Evolutionary conservation across 2,329 filamentous ascomycete species (phyloP), one percentile per base, ranked within the genome.

Genomic region (Aspergillus sp.): DNA sequence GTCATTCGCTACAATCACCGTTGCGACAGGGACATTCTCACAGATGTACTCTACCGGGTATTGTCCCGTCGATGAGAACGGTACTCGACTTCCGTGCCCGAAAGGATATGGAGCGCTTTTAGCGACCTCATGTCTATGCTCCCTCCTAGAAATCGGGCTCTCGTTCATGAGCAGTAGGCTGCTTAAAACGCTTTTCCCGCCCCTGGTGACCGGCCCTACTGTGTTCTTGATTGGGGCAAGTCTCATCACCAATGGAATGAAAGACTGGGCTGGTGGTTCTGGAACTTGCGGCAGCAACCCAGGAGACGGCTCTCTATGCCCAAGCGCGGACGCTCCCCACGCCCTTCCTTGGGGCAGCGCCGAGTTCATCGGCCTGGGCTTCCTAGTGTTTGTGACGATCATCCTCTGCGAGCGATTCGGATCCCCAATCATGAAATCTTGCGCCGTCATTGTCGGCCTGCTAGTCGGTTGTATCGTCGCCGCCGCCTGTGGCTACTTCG

Each of bases 381-480:
- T 90, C 76, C 80, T 84, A 31, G 88, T 90, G 59, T 90, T 90
- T 70, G 74, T 88, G 28, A 87, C 86, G 2, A 89, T 91, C 67
- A 87, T 90, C 67, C 67, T 90, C 30, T 87, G 86, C 68, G 88
- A 91, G 70, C 83, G 87, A n/a, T 90, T 89, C 69, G 88, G 88
- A 3, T 84, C 84, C 4, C 88, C 88, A 0, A 88, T 90, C 71
- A 89, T 91, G 86, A 89, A 90, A 72, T 87, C 85, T 28, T 87
- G 86, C 48, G 84, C 86, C 15, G 87, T 91, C 23, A 84, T 90
- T 30, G 75, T 89, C 52, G 88, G 88, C 25, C 79, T 89, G 2
- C 80, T 89, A 4, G 82, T 89, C 13, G 87, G 88, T 45, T 91
- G 88, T 67, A 88, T 89, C 64, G 87, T 90, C 22, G 87, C 87